phyloP scores from a whole-genome alignment of 2,329 filamentous ascomycete species.

The Ophiostoma angusticollis region DNA sequence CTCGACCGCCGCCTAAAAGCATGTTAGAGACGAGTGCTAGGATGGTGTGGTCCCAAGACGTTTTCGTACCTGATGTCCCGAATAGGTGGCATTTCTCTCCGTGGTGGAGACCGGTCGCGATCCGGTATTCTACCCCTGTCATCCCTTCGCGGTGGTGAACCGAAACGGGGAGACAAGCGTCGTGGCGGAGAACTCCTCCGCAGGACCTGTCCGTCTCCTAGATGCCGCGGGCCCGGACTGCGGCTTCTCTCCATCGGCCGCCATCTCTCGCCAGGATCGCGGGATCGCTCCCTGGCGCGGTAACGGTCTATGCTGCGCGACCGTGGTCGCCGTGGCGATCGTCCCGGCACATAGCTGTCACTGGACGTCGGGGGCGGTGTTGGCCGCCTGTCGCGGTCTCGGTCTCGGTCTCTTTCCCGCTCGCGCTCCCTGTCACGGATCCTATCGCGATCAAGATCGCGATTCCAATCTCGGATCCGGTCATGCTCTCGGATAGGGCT shows the following conservation, averaged over 20 bases:
- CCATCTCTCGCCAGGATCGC: slow-evolving; percentile 24
- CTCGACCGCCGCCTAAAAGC: slow-evolving; percentile 37
- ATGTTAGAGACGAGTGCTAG: not conserved
- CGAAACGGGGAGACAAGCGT: slow-evolving; percentile 23
- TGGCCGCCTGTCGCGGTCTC: slow-evolving; percentile 24
- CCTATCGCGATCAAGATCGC: slow-evolving; percentile 22
- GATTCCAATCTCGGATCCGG: slow-evolving; percentile 20
- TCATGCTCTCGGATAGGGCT: slow-evolving; percentile 20
- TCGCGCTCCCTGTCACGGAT: slow-evolving; percentile 20
- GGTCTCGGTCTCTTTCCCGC: slow-evolving; percentile 21
- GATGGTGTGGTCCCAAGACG: not conserved
- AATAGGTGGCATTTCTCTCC: slow-evolving; percentile 24
- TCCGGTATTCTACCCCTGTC: slow-evolving; percentile 16
- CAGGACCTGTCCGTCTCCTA: slow-evolving; percentile 16
- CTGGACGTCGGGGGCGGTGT: slow-evolving; percentile 21
- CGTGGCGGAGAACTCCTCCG: slow-evolving; percentile 15
- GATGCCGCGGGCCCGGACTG: slow-evolving; percentile 20
- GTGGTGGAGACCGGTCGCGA: slow-evolving; percentile 27
- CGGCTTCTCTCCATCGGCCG: slow-evolving; percentile 26
- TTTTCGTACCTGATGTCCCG: slow-evolving; percentile 21
- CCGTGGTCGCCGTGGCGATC: slow-evolving; percentile 27
- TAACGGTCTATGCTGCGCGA: slow-evolving; percentile 30
- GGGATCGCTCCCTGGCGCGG: slow-evolving; percentile 23
- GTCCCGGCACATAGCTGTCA: slow-evolving; percentile 29
- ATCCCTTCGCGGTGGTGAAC: slow-evolving; percentile 29